Percentiles rank a stretch among this genome's conserved stretches.
These are phyloP conservation scores for Chrysoporthe deuterocubensis DNA, from an alignment of 2,329 filamentous ascomycete genomes.

Conservation along the genomic window DNA sequence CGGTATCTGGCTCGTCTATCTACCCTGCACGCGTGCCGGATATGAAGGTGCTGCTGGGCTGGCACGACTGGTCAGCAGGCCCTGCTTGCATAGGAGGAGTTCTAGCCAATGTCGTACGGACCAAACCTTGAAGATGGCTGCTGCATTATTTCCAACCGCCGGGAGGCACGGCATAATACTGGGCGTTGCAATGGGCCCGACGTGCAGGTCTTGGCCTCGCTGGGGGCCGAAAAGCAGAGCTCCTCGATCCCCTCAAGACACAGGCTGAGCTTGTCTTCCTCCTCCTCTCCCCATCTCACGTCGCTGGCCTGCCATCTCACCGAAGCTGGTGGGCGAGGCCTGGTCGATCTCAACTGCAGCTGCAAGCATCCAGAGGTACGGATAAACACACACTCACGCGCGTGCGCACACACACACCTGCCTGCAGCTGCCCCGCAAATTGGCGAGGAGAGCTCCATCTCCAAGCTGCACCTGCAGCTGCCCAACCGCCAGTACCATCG, in stretches of 20 bases:
- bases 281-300: neutral
- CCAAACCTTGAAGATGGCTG: neutral
- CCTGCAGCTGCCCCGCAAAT: slow-evolving; percentile 5
- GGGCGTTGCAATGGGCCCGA: neutral
- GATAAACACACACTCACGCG: no score
- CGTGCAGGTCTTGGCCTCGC: neutral
- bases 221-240: neutral
- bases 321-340: neutral
- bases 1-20: neutral
- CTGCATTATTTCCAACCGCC: neutral
- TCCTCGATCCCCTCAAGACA: neutral
- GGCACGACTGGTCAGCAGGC: neutral
- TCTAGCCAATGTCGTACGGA: neutral
- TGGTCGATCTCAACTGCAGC: neutral
- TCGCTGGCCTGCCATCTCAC: neutral
- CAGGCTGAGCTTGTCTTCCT: neutral
- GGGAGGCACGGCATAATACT: neutral
- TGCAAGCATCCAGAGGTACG: neutral
- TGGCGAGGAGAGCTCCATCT: neutral
- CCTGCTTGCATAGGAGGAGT: neutral
- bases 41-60: no score
- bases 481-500: slow-evolving; percentile 4
- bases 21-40: neutral
- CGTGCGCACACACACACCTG: neutral
- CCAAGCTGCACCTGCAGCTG: slow-evolving; percentile 8